Base-by-base conservation (phyloP, 495 filamentous ascomycete genomes). In the Daldinia loculata region DNA sequence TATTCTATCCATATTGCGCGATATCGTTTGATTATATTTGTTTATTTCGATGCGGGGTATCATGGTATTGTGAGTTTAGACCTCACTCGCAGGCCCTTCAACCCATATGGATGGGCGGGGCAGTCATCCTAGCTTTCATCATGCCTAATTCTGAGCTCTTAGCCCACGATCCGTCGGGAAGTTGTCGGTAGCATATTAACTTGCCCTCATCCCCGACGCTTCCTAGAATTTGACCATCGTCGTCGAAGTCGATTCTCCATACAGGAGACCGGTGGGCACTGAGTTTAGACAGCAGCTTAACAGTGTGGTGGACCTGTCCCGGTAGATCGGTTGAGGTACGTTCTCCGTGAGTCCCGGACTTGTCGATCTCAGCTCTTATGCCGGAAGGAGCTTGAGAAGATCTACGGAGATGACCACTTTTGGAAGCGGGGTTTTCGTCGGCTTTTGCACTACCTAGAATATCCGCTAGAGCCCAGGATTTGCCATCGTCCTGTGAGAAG, bases 171-270 rank as follows among this genome's bases (percentile, higher is more conserved):
- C 86, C 86, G 67, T 83, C 81, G 1, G 86, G 86, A 51, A 78
- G 80, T 71, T 85, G 82, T 26, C 86, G 80, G 75, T 87, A 89
- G 56, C 88, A 82, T 70, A 86, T 77, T 22, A 90, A 76, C 72
- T 83, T 87, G 11, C 88, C 88, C 74, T 90, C 88, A 61, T 90
- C 88, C 3, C 87, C 88, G 5, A 86, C 84, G 17, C 82, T 87
- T 1, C 84, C 87, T 57, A 90, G 68, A 26, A 89, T 82, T 63
- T 87, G 86, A 8, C 88, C 88, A 56, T 89, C 88, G 27, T 85
- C 84, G 63, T 89, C 87, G 71, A 89, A 90, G 3, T 79, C 83
- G 6, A 89, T 86, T 58, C 84, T 78, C 88, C 88, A 90, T 5
- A 90, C 86, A 4, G 87, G 87, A 30, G 81, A 85, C 39, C 81